A percentile compares a stretch with the other conserved stretches of the same genome.
These are phyloP conservation scores for Cordyceps tenuipes DNA, from an alignment of 2,329 filamentous ascomycete species.

Conservation along the genomic window DNA sequence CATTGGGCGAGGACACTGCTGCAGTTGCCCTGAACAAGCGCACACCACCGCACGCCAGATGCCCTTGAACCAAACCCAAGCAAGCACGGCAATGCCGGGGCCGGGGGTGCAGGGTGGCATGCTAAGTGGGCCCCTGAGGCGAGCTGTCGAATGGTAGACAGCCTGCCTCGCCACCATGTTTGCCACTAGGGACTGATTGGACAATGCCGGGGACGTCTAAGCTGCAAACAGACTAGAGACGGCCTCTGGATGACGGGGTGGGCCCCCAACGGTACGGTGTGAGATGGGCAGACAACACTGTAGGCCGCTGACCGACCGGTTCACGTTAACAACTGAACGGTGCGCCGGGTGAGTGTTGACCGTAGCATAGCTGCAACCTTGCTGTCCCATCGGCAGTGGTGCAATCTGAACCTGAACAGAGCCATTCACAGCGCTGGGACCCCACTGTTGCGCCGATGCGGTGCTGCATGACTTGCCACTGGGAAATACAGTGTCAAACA, in stretches of 20 bases:
- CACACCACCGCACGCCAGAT: not conserved
- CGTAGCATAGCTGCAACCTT: not conserved
- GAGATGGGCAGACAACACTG: not conserved
- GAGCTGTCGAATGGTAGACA: conserved; percentile 3
- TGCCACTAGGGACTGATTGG: conserved; percentile 9
- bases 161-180: not conserved
- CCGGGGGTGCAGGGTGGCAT: not conserved
- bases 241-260: not conserved
- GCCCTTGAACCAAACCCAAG: not conserved
- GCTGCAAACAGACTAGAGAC: conserved; percentile 1
- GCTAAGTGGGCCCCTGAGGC: not conserved
- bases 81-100: conserved; percentile 3
- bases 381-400: not conserved
- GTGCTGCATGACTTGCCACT: not conserved
- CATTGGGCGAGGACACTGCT: not conserved
- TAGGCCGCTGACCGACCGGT: not conserved
- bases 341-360: too few species aligned
- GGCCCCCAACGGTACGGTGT: not conserved
- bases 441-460: not conserved
- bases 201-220: not conserved
- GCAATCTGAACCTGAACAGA: not conserved
- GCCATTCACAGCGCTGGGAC: not conserved
- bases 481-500: not conserved
- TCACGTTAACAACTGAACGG: not conserved
- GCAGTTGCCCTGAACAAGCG: not conserved